These are phyloP conservation scores for Aspergillus hiratsukae DNA, from an alignment of 2,329 filamentous ascomycete species.

Conservation along the genomic window DNA sequence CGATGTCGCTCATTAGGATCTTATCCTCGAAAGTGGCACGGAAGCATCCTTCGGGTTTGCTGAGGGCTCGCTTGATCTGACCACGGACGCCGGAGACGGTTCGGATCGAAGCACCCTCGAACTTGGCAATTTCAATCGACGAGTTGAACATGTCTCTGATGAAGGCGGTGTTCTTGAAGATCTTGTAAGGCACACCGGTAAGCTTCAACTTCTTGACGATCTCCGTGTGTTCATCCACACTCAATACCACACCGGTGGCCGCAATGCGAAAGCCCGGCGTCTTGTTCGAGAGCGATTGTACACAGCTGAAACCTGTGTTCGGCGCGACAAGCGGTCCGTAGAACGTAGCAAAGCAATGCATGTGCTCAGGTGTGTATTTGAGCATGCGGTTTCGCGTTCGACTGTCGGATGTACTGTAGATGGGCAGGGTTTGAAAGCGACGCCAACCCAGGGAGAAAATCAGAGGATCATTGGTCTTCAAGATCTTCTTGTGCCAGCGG, in stretches of 20 bases:
- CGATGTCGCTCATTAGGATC: constrained; percentile 91
- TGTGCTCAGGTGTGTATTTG: constrained; percentile 98
- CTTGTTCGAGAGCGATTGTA: constrained; percentile 79
- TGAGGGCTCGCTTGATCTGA: constrained; percentile 93
- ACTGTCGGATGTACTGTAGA: constrained; percentile 94
- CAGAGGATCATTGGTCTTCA: constrained; percentile 95
- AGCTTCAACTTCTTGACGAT: constrained; percentile 99
- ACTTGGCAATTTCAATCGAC: constrained; percentile 92
- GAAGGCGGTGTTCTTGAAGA: constrained; percentile 98
- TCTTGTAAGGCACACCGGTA: constrained; percentile 89
- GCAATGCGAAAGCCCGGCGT: constrained; percentile 90
- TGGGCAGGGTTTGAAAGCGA: constrained; percentile 84
- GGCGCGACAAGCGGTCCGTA: constrained; percentile 93
- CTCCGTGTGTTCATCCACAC: constrained; percentile 90
- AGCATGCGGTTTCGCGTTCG: constrained; percentile 94
- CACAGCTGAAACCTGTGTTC: constrained; percentile 91
- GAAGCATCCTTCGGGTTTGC: constrained; percentile 92
- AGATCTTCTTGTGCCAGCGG: constrained; percentile 97
- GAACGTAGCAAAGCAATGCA: constrained; percentile 97
- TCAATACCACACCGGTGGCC: constrained; percentile 87
- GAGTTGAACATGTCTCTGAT: constrained; percentile 98
- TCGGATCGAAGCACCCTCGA: constrained; percentile 91
- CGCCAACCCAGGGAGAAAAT: constrained; percentile 97
- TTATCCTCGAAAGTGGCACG: constrained; percentile 98
- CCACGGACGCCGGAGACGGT: constrained; percentile 94